A percentile compares a stretch with the other conserved stretches of the same genome.
phyloP scores from a whole-genome alignment of 163 green algal species.

The Scenedesmus sp. region DNA sequence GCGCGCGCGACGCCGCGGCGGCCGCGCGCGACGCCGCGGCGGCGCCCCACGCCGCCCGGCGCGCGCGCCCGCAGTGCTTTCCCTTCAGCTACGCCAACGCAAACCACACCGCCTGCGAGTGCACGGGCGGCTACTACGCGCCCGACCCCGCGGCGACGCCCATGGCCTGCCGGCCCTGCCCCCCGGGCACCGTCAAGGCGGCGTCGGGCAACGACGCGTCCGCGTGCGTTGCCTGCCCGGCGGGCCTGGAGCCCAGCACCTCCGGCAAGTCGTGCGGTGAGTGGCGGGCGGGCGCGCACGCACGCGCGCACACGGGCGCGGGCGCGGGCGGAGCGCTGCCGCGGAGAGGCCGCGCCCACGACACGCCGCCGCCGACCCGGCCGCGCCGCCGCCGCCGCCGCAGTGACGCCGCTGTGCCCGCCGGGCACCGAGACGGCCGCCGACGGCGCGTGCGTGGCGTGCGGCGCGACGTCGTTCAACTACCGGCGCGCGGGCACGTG shows the following conservation, averaged over 20 bases:
- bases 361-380: no score
- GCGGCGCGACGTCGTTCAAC: conserved; percentile 17
- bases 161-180: conserved; percentile 14
- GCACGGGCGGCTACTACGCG: conserved; percentile 22
- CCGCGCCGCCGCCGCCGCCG: no score
- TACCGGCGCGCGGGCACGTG: conserved; percentile 14
- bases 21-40: no score
- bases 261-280: conserved; percentile 32
- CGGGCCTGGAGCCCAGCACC: not conserved
- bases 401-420: conserved; percentile 27
- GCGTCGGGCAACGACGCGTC: not conserved
- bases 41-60: no score
- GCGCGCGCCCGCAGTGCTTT: no score
- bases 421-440: conserved; percentile 3
- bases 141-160: not conserved
- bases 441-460: conserved; percentile 4
- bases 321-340: no score
- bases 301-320: not conserved
- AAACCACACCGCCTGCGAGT: conserved; percentile 18
- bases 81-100: conserved; percentile 32
- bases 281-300: not conserved
- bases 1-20: no score
- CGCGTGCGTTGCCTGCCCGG: conserved; percentile 23
- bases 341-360: no score
- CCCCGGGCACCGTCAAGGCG: conserved; percentile 18